Evolutionary conservation across 495 filamentous ascomycete species (phyloP).

Genomic region (Aspergillus diversus): DNA sequence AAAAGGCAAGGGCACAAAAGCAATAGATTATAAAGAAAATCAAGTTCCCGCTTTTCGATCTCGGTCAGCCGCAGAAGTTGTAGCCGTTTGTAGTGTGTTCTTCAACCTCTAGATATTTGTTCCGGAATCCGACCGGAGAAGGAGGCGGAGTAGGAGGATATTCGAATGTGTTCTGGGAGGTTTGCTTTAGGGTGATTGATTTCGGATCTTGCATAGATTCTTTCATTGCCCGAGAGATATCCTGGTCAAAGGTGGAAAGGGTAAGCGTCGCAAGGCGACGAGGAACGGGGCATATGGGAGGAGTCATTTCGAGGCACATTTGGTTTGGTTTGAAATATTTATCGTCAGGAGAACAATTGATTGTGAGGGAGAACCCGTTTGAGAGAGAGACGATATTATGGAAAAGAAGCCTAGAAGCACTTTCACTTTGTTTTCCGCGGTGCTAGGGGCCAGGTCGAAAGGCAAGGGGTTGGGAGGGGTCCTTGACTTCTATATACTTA

Average conservation of each 20-base stretch:
- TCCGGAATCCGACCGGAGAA: conserved; percentile 10
- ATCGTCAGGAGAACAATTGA: not conserved
- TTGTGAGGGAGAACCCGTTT: not conserved
- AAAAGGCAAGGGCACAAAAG: too few species aligned
- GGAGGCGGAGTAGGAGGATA: conserved; percentile 2
- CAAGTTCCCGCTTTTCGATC: not conserved
- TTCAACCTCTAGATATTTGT: not conserved
- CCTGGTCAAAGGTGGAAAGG: conserved; percentile 5
- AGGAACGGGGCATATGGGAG: not conserved
- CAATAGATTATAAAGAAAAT: too few species aligned
- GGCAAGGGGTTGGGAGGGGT: not conserved
- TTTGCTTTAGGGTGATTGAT: not conserved
- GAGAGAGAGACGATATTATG: too few species aligned
- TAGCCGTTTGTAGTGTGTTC: not conserved
- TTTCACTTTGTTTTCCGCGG: too few species aligned
- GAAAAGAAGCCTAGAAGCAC: too few species aligned
- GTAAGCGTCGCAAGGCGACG: not conserved
- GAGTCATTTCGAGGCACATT: not conserved
- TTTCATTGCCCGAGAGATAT: not conserved
- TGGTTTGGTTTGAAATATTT: not conserved
- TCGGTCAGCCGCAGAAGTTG: not conserved
- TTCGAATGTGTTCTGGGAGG: not conserved
- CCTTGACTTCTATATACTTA: conserved; percentile 1
- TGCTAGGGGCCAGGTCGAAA: not conserved
- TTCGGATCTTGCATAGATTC: not conserved